Base-by-base conservation (phyloP, 192 early-diverging fungal species). In the Podochytrium sp. region DNA sequence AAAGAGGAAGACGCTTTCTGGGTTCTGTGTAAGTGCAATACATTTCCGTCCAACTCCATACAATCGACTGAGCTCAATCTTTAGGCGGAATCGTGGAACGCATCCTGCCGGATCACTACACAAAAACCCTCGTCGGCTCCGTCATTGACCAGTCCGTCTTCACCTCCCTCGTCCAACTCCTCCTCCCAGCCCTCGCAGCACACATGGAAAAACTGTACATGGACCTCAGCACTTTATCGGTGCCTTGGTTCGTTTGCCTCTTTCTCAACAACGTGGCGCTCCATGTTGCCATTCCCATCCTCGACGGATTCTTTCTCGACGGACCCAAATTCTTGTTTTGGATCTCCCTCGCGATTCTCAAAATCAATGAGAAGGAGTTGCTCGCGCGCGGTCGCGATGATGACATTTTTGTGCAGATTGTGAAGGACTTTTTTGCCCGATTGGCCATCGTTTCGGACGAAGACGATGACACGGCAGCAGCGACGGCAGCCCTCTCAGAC, bases 261-360 rank as follows among this genome's bases (percentile, higher is more conserved):
- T 89, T 81, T 63, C 75, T 89, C 20, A 88, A 87, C 73, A 74
- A 79, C 33, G 86, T 88, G 2, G 59, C 87, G 4, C 58, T 89
- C 1, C 38, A 73, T 10, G 59, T 81, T n/a, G 87, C 77, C 30
- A 72, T 86, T 53, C 80, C 75, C 63, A 75, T 89, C 39, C 77
- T 89, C 55, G 87, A 89, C 67, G 66, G 75, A 27, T 88, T 89
- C 61, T 89, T 89, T 60, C 55, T 89, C n/a, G 86, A 89, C 59
- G 87, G 87, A 2, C 87, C 87, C n/a, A 86, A 85, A 61, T 86
- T 86, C 50, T 52, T 88, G 47, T 89, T 88, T 55, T 89, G 87
- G 87, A 53, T 86, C 23, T 77, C 84, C 23, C 55, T 89, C 35
- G 78, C 82, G 7, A 76, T 89, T 30, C 53, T 89, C 40, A 88